Percentiles rank a stretch among this genome's conserved stretches.
phyloP scores from a whole-genome alignment of 2,329 filamentous ascomycete species.

The Xenosphaeropsis pyriputrescens region DNA sequence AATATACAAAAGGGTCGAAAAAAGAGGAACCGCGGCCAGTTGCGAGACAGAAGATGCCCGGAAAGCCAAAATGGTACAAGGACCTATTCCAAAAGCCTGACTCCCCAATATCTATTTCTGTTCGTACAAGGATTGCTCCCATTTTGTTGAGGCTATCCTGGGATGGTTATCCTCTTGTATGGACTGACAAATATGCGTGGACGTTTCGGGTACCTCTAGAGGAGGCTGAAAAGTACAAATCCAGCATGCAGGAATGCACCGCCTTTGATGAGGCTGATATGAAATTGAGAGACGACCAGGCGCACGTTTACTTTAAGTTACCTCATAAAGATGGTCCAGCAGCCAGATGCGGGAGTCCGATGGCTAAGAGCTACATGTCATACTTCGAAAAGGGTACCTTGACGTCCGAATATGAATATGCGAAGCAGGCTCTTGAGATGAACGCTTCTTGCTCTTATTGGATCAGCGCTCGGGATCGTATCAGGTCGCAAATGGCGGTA shows the following conservation, averaged over 20 bases:
- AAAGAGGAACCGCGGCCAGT: conserved; percentile 69
- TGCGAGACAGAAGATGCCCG: conserved; percentile 79
- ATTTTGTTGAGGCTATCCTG: conserved; percentile 72
- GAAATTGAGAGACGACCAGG: conserved; percentile 47
- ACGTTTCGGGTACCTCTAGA: conserved; percentile 62
- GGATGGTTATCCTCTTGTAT: conserved; percentile 80
- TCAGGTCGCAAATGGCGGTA: conserved; percentile 90
- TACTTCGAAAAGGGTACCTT: conserved; percentile 87
- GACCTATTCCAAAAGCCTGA: conserved; percentile 63
- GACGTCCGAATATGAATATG: conserved; percentile 76
- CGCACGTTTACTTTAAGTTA: conserved; percentile 72
- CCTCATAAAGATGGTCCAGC: conserved; percentile 90
- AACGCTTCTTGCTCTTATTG: conserved; percentile 98
- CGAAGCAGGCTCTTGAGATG: conserved; percentile 94
- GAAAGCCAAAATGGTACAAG: conserved; percentile 94
- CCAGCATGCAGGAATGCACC: conserved; percentile 59
- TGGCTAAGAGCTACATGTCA: conserved; percentile 79
- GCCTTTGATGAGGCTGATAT: conserved; percentile 62
- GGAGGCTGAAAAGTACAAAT: conserved; percentile 49
- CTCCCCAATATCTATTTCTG: conserved; percentile 60
- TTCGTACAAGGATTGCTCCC: conserved; percentile 77
- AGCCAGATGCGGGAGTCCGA: conserved; percentile 70
- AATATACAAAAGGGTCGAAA: conserved; percentile 82
- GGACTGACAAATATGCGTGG: conserved; percentile 91
- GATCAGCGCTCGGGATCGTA: conserved; percentile 90